A percentile compares a stretch with the other conserved stretches of the same genome.
Evolutionary conservation across 2,329 filamentous ascomycete species (phyloP).

Genomic region (Paracorniculantispora psalliotae): DNA sequence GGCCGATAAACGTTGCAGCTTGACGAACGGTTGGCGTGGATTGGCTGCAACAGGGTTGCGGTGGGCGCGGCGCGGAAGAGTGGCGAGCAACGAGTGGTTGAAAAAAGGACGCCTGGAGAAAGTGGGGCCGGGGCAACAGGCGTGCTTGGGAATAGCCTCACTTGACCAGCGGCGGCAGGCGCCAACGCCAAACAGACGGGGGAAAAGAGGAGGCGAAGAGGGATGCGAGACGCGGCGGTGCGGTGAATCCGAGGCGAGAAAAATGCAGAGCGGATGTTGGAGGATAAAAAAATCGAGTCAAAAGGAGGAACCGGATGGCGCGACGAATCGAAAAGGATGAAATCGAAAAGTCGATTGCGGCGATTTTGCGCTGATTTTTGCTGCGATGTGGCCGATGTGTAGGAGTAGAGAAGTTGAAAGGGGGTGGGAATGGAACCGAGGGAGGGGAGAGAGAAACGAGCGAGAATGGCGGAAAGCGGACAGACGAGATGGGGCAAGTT

Average conservation of each 20-base stretch:
- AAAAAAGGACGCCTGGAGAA: slow-evolving; percentile 14
- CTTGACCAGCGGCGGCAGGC: slow-evolving; percentile 18
- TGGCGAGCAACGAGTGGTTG: slow-evolving; percentile 18
- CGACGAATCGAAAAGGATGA: slow-evolving; percentile 38
- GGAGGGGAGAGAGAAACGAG: slow-evolving; percentile 4
- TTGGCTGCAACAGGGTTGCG: slow-evolving; percentile 8
- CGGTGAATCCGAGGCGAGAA: slow-evolving; percentile 20
- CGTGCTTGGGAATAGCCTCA: slow-evolving; percentile 38
- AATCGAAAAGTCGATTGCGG: slow-evolving; percentile 27
- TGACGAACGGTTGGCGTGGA: not conserved
- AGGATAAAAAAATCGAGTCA: slow-evolving; percentile 32
- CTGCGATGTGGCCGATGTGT: slow-evolving; percentile 24
- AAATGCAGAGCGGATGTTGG: slow-evolving; percentile 25
- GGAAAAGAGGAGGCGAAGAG: slow-evolving; percentile 18
- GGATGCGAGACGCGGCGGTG: slow-evolving; percentile 19
- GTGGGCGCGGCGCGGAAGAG: slow-evolving; percentile 5
- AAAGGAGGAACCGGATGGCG: slow-evolving; percentile 29
- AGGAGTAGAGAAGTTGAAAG: slow-evolving; percentile 20
- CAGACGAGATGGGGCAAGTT: slow-evolving; percentile 12
- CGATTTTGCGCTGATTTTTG: slow-evolving; percentile 25
- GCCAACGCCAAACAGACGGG: slow-evolving; percentile 4
- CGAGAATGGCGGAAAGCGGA: not conserved
- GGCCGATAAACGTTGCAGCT: not conserved
- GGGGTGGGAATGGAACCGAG: slow-evolving; percentile 8
- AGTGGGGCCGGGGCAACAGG: slow-evolving; percentile 16